phyloP scores from a whole-genome alignment of 257 asterid species.

The Fraxinus quadrangulata region DNA sequence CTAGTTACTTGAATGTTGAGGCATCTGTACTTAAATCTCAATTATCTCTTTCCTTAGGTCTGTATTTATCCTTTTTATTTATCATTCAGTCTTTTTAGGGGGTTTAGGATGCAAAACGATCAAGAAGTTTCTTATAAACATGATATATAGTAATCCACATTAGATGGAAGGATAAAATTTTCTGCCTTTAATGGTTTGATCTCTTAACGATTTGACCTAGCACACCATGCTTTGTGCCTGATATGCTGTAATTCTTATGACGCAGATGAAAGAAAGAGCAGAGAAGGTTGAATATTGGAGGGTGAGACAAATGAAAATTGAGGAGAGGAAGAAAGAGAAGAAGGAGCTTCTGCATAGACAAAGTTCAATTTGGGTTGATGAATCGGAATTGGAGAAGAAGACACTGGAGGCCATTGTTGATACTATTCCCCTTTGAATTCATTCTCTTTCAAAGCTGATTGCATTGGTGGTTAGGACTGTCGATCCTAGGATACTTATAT shows the following conservation, averaged over 20 bases:
- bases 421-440: constrained; percentile 18
- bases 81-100: background rate
- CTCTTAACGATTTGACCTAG: background rate
- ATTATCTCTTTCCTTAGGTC: background rate
- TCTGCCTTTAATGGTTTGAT: background rate
- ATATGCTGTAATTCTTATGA: constrained; percentile 1
- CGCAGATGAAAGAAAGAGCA: constrained; percentile 72
- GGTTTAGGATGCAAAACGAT: background rate
- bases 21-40: background rate
- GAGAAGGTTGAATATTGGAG: constrained; percentile 85
- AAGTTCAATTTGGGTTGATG: constrained; percentile 52
- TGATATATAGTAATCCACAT: background rate
- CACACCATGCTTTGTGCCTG: background rate
- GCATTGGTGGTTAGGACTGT: background rate
- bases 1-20: background rate
- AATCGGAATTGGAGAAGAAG: constrained; percentile 41
- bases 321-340: constrained; percentile 59
- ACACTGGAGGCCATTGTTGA: constrained; percentile 25
- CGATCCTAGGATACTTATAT: background rate
- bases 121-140: background rate
- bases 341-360: constrained; percentile 46
- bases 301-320: constrained; percentile 49
- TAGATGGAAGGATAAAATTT: background rate
- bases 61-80: background rate
- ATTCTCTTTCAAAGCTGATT: constrained; percentile 12